These are phyloP conservation scores for Clitoria ternatea DNA, from an alignment of 306 rosid genomes.

Conservation along the genomic window DNA sequence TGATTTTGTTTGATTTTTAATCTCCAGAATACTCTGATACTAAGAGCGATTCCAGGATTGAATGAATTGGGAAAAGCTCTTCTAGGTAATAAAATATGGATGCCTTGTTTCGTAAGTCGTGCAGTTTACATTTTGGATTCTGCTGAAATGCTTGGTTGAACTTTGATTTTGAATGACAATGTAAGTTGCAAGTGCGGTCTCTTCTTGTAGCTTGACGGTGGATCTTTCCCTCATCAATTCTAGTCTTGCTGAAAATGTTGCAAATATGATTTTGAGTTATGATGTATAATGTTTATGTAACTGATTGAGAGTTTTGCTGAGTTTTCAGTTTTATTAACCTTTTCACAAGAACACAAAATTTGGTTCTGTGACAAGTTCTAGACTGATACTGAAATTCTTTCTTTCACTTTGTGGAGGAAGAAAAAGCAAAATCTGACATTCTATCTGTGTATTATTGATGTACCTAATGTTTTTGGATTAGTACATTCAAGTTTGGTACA, in stretches of 20 bases:
- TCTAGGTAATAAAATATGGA: conserved; percentile 51
- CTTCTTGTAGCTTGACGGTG: background rate
- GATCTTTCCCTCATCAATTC: background rate
- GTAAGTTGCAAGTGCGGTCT: background rate
- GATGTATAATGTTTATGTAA: background rate
- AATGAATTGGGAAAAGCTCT: conserved; percentile 73
- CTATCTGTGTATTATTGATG: background rate
- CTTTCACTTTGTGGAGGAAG: background rate
- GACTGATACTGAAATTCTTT: background rate
- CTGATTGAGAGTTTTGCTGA: background rate
- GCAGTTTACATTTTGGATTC: background rate
- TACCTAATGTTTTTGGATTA: background rate
- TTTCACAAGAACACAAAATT: too few relatives aligned
- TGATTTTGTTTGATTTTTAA: background rate
- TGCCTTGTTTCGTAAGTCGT: background rate
- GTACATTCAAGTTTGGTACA: background rate
- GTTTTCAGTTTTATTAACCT: background rate
- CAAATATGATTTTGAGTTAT: background rate
- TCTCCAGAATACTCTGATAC: conserved; percentile 77
- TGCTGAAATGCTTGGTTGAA: background rate
- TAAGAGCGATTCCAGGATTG: conserved; percentile 92
- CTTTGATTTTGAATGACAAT: background rate
- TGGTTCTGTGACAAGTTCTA: background rate
- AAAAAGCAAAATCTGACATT: too few relatives aligned
- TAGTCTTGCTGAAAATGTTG: background rate